Evolutionary conservation across 75 land plant species (phyloP).

Genomic region (Chamaecyparis obtusa): DNA sequence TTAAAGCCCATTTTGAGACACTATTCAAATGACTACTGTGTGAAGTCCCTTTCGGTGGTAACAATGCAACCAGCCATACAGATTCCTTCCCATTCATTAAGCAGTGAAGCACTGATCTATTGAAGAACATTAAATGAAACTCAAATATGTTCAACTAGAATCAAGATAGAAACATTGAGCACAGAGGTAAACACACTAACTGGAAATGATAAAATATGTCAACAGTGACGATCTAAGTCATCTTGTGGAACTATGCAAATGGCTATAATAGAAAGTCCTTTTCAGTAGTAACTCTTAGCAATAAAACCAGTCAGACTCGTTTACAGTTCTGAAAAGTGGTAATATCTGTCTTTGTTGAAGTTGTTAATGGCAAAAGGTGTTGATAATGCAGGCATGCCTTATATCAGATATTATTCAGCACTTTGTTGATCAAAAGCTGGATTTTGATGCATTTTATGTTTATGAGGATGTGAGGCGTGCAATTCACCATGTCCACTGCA

Average conservation of each 20-base stretch:
- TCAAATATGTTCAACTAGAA: background rate
- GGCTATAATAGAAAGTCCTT: background rate
- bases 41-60: background rate
- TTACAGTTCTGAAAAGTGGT: background rate
- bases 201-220: background rate
- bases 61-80: background rate
- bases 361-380: slow-evolving; percentile 6
- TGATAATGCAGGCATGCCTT: slow-evolving; percentile 77
- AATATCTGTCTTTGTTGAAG: background rate
- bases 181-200: background rate
- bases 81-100: background rate
- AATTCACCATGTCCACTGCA: slow-evolving; percentile 75
- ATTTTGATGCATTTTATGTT: slow-evolving; percentile 86
- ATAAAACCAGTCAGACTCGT: background rate
- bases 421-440: slow-evolving; percentile 89
- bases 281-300: background rate
- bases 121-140: too few species aligned
- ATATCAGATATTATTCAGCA: slow-evolving; percentile 94
- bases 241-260: background rate
- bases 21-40: background rate
- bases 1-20: background rate
- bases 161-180: background rate
- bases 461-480: slow-evolving; percentile 87
- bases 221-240: background rate
- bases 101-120: too few species aligned